A percentile compares a stretch with the other conserved stretches of the same genome.
Evolutionary conservation across 2,329 filamentous ascomycete species (phyloP).

Genomic region (Blumeria graminis): DNA sequence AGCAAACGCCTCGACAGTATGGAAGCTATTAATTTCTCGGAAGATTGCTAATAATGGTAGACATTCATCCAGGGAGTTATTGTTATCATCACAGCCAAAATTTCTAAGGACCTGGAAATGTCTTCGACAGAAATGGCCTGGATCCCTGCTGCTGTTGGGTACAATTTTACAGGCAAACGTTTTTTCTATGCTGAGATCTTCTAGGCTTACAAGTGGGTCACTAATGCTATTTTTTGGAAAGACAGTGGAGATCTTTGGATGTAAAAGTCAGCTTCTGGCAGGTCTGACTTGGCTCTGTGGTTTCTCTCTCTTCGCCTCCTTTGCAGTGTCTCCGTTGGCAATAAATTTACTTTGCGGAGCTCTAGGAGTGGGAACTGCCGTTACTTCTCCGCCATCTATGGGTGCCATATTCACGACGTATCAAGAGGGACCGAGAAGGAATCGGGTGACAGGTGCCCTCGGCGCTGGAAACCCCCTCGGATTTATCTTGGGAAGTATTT

Average conservation of each 20-base stretch:
- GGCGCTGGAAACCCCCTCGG: constrained; percentile 19
- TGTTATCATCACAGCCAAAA: constrained; percentile 36
- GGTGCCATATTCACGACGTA: constrained; percentile 41
- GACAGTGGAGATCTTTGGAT: constrained; percentile 40
- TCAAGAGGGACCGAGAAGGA: constrained; percentile 31
- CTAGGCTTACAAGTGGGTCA: constrained; percentile 33
- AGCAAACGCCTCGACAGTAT: too few relatives aligned
- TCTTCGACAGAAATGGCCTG: too few relatives aligned
- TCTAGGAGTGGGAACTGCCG: constrained; percentile 38
- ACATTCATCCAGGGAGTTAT: constrained; percentile 33
- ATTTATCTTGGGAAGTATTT: constrained; percentile 8
- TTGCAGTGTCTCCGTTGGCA: constrained; percentile 30
- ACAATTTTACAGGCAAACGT: constrained; percentile 19
- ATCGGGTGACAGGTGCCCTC: constrained; percentile 39
- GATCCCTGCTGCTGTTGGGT: too few relatives aligned
- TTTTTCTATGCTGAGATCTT: constrained; percentile 13
- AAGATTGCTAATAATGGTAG: not conserved
- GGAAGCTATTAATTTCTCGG: too few relatives aligned
- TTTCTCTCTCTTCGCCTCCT: constrained; percentile 32
- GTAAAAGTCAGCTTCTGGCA: constrained; percentile 32
- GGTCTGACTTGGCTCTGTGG: constrained; percentile 34
- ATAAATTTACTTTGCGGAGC: constrained; percentile 39
- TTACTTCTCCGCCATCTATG: constrained; percentile 37
- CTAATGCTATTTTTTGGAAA: constrained; percentile 43
- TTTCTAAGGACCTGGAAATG: constrained; percentile 11